Evolutionary conservation across 1,284 basidiomycete species (phyloP), one percentile per base, ranked within the genome.

Genomic region (Paramarasmius palmivorus): DNA sequence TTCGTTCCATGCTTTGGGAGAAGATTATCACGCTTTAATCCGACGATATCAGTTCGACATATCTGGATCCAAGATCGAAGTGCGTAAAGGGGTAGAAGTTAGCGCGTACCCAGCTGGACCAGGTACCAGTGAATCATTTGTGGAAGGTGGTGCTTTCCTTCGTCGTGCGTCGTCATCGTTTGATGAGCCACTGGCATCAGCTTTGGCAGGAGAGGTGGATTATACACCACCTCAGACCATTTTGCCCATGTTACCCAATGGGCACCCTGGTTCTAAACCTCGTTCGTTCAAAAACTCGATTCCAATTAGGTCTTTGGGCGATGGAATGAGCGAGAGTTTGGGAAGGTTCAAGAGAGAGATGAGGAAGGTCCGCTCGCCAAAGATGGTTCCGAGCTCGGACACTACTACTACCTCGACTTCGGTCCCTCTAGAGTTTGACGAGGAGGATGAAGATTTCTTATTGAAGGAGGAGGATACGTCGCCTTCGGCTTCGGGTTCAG

Each of bases 171-270:
- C 79, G 0, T 78, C 80, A 0, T 86, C 87, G 0, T 91, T 93
- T 61, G 89, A 93, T 65, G 87, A 87, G 59, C 89, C 89, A 0
- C 76, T 93, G 36, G 83, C 84, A 5, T 86, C 80, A 1, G 91
- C 92, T 1, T 78, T 94, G 56, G 74, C 82, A 4, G 83, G 79
- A 0, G 81, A 81, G 19, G 74, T 93, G 39, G 84, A 84, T 32
- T 75, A 81, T 46, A 67, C 77, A 3, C 77, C 76, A 6, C 68
- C 74, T 7, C 74, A 73, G 1, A 72, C 70, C 0, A 77, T 82
- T 29, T 58, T 93, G 1, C 92, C 92, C 0, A 90, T 90, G 79
- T 75, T 90, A 38, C 91, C 92, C 0, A 92, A 93, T 63, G 87
- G 88, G 25, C 67, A 75, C 1, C 69, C 74, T 32, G 72, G 77